Evolutionary conservation across 2,329 filamentous ascomycete species (phyloP).

Genomic region (Graphilbum fragrans): DNA sequence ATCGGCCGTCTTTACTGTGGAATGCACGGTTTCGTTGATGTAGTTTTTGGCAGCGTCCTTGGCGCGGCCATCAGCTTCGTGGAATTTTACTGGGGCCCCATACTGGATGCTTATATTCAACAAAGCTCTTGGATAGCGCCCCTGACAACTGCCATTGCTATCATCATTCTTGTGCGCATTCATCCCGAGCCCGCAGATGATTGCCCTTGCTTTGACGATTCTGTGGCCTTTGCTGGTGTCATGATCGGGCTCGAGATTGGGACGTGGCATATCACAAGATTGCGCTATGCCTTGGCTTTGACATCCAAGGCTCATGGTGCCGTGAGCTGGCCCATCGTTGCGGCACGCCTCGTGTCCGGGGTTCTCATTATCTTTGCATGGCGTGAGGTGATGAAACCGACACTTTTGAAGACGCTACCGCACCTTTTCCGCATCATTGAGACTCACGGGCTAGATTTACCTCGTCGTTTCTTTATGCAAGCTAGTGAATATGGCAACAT

Average conservation of each 20-base stretch:
- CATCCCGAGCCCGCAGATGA: conserved; percentile 95
- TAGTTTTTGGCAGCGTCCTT: conserved; percentile 66
- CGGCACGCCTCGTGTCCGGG: conserved; percentile 61
- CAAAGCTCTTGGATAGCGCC: conserved; percentile 53
- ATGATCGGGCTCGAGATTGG: conserved; percentile 75
- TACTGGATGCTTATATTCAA: conserved; percentile 61
- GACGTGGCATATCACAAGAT: conserved; percentile 67
- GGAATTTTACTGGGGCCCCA: conserved; percentile 47
- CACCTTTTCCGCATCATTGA: conserved; percentile 82
- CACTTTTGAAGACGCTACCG: conserved; percentile 64
- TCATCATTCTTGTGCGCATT: conserved; percentile 69
- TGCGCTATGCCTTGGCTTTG: conserved; percentile 27
- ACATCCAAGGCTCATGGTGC: conserved; percentile 53
- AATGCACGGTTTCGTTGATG: conserved; percentile 96
- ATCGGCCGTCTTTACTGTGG: conserved; percentile 90
- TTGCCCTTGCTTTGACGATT: conserved; percentile 95
- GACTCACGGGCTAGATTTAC: conserved; percentile 64
- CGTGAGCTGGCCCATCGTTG: conserved; percentile 52
- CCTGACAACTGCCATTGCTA: conserved; percentile 47
- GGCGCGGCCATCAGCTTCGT: conserved; percentile 53
- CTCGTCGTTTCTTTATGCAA: conserved; percentile 80
- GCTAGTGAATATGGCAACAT: conserved; percentile 86
- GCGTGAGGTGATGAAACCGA: conserved; percentile 81
- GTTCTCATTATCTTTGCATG: conserved; percentile 78
- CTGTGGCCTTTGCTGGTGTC: conserved; percentile 83